A percentile compares a stretch with the other conserved stretches of the same genome.
Evolutionary conservation across 2,329 filamentous ascomycete genomes (phyloP).

Genomic region (Septoria linicola): DNA sequence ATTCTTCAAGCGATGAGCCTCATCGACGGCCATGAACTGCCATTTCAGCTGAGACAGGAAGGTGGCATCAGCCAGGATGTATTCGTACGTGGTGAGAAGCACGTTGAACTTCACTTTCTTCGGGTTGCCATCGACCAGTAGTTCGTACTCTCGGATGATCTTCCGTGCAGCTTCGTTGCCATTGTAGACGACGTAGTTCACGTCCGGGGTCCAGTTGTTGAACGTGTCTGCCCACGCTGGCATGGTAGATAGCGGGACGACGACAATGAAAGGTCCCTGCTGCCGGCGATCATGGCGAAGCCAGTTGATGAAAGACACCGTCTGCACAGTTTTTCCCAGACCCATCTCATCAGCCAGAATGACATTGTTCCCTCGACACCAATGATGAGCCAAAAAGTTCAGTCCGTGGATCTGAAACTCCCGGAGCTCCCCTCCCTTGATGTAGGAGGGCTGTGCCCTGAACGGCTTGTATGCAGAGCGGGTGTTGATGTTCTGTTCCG

Average conservation of each 20-base stretch:
- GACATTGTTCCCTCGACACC: conserved; percentile 90
- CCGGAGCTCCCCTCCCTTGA: conserved; percentile 79
- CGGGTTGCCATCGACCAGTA: conserved; percentile 80
- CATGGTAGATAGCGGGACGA: conserved; percentile 96
- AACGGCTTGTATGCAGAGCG: conserved; percentile 70
- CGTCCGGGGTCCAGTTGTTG: conserved; percentile 89
- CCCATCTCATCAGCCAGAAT: conserved; percentile 99
- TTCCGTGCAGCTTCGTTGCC: conserved; percentile 82
- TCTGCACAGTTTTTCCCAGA: conserved; percentile 96
- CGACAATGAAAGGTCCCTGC: conserved; percentile 91
- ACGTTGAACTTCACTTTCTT: conserved; percentile 95
- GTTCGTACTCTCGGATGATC: conserved; percentile 86
- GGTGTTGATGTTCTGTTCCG: conserved; percentile 72
- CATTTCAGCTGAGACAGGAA: conserved; percentile 91
- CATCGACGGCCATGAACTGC: conserved; percentile 95
- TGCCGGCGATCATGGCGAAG: conserved; percentile 84
- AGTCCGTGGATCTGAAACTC: conserved; percentile 92
- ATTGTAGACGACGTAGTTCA: conserved; percentile 96
- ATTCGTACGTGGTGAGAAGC: conserved; percentile 96
- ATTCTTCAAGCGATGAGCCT: conserved; percentile 96
- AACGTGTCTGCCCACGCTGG: conserved; percentile 98
- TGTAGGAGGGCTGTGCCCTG: conserved; percentile 79
- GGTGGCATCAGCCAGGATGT: conserved; percentile 79
- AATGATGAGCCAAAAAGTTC: conserved; percentile 95
- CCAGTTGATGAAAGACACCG: conserved; percentile 96